Evolutionary conservation across 1,139 yeast genomes (phyloP).

Genomic region (Kazachstania sp.): DNA sequence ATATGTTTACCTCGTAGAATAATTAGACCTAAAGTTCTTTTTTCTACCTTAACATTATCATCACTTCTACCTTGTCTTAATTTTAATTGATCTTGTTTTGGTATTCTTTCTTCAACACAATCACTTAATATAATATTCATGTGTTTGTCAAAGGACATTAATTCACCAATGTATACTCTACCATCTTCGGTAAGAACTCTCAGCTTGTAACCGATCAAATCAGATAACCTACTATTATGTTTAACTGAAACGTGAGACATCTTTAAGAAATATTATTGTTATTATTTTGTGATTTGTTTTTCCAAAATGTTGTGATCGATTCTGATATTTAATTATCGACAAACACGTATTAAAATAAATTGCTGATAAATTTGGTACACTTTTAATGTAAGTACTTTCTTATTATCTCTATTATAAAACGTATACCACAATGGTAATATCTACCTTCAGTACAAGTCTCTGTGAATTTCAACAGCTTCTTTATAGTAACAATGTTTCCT

Average conservation of each 20-base stretch:
- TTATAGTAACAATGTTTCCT: too few species aligned
- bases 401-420: too few species aligned
- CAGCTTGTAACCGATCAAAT: constrained; percentile 64
- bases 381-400: too few species aligned
- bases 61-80: constrained; percentile 24
- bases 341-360: too few species aligned
- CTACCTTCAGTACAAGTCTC: too few species aligned
- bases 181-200: constrained; percentile 68
- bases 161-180: constrained; percentile 66
- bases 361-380: too few species aligned
- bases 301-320: too few species aligned
- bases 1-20: constrained; percentile 85
- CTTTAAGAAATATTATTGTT: too few species aligned
- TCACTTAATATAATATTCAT: constrained; percentile 82
- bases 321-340: too few species aligned
- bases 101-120: constrained; percentile 72
- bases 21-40: constrained; percentile 68
- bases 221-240: constrained; percentile 42
- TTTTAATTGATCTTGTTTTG: constrained; percentile 47
- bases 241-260: constrained; percentile 18
- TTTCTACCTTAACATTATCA: constrained; percentile 31
- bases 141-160: constrained; percentile 82
- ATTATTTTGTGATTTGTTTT: too few species aligned
- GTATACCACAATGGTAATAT: too few species aligned
- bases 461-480: too few species aligned